These are phyloP conservation scores for Schrenkiella parvula DNA, from an alignment of 345 rosid species.

Conservation along the genomic window DNA sequence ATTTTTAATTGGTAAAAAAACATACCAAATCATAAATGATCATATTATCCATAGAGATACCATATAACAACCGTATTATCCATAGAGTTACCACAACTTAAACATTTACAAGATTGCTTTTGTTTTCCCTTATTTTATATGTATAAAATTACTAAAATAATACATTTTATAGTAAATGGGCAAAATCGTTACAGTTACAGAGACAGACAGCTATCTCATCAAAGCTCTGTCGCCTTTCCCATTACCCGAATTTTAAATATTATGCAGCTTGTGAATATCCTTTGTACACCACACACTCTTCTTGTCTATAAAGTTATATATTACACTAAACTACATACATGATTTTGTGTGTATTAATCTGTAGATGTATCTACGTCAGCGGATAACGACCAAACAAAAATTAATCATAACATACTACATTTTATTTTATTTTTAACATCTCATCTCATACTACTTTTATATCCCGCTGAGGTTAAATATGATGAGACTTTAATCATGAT, in stretches of 20 bases:
- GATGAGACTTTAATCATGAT: background rate
- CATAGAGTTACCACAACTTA: too few relatives aligned
- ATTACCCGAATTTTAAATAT: slow-evolving; percentile 8
- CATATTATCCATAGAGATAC: too few relatives aligned
- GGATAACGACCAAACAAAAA: background rate
- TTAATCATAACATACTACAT: background rate
- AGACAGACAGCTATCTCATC: slow-evolving; percentile 34
- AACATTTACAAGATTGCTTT: background rate
- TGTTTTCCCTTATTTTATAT: too few relatives aligned
- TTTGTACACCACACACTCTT: slow-evolving; percentile 26
- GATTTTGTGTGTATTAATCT: background rate
- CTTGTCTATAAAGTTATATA: background rate
- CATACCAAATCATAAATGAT: background rate
- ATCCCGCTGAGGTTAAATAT: background rate
- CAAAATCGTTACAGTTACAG: slow-evolving; percentile 24
- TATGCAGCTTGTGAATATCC: slow-evolving; percentile 19
- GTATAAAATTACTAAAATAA: too few relatives aligned
- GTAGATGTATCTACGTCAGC: background rate
- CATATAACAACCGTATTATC: too few relatives aligned
- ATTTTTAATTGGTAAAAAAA: background rate
- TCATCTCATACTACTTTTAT: background rate
- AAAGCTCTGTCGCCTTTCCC: slow-evolving; percentile 34
- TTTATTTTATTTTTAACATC: too few relatives aligned
- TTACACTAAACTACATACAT: background rate
- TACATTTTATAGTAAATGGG: slow-evolving; percentile 6